Base-by-base conservation (phyloP, 1,284 basidiomycete species). In the Bondarzewia mesenterica region DNA sequence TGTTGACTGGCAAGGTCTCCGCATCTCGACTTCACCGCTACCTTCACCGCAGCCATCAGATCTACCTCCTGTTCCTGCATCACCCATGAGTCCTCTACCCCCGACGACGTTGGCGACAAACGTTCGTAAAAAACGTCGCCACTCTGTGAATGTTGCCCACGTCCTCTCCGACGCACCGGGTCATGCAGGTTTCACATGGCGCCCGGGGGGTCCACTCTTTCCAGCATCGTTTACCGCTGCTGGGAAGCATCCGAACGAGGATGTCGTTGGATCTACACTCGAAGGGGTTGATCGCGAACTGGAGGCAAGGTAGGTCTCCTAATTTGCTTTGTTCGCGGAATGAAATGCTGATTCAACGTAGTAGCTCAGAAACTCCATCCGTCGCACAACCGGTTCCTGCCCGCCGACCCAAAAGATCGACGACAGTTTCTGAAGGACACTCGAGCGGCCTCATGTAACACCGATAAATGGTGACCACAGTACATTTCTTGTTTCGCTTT, bases 191-290 rank as follows among this genome's bases (percentile, higher is more conserved):
- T 52, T 58, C 56, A 49, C 53, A 47, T 45, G 60, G 58, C 46
- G 54, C 4, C 59, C 58, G 7, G 60, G 60, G 16, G 57, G 58
- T 18, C 60, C 60, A 7, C 54, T 61, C 6, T 62, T 62, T 50
- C 60, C 60, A 8, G 29, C 29, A n/a, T 32, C 29, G 29, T 32
- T 32, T 7, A n/a, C 29, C 12, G n/a, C 29, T n/a, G 29, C 6
- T n/a, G 29, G 12, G 29, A 32, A n/a, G 4, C 12, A 32, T n/a
- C 12, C 10, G 29, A 32, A 12, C 29, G 29, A n/a, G 29, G 29
- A 32, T 32, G 29, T n/a, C 29, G 6, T 7, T 32, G 29, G 29
- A 32, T 32, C 10, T 32, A 10, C 29, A 32, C 29, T 32, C 5
- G 29, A 7, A 10, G 3, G 29, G 12, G 29, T 12, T n/a, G 29